A percentile compares a stretch with the other conserved stretches of the same genome.
Conservation (phyloP, 768 basidiomycete genomes). For the Grammothele lineata region DNA sequence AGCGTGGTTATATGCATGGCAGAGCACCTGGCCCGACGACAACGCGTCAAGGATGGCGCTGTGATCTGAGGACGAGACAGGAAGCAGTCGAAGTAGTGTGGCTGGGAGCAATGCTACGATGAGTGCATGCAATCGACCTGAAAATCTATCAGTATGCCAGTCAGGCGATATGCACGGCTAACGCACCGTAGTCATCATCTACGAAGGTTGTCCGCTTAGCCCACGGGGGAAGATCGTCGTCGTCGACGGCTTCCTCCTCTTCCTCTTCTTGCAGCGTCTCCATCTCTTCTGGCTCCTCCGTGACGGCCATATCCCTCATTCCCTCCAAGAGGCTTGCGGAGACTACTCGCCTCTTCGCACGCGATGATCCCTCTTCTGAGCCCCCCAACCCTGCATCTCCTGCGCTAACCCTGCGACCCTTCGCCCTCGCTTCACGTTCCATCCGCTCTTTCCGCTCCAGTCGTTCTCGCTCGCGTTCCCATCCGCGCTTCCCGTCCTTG, state of each 20-base stretch:
- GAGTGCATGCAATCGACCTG: conserved; percentile 65
- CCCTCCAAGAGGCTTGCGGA: conserved; percentile 57
- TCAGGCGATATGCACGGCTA: no score
- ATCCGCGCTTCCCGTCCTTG: conserved; percentile 43
- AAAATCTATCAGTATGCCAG: not conserved
- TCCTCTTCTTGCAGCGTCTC: conserved; percentile 43
- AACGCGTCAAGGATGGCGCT: conserved; percentile 47
- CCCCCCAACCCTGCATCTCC: conserved; percentile 31
- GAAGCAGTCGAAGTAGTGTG: conserved; percentile 38
- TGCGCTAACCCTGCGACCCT: conserved; percentile 46
- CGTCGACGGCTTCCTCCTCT: conserved; percentile 53
- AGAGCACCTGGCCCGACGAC: conserved; percentile 77
- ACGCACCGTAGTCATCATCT: conserved; percentile 57
- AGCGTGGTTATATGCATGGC: conserved; percentile 73
- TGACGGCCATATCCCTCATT: conserved; percentile 41
- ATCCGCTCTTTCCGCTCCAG: conserved; percentile 38
- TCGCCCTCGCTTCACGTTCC: conserved; percentile 34
- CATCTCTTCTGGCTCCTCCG: conserved; percentile 57
- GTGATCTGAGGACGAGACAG: conserved; percentile 30
- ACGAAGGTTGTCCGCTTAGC: conserved; percentile 55
- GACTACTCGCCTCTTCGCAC: conserved; percentile 44
- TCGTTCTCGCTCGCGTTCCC: conserved; percentile 44
- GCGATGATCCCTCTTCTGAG: conserved; percentile 9
- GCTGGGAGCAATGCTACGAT: conserved; percentile 57
- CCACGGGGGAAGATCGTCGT: conserved; percentile 76